phyloP scores from a whole-genome alignment of 306 rosid species.

The Vigna radiata region DNA sequence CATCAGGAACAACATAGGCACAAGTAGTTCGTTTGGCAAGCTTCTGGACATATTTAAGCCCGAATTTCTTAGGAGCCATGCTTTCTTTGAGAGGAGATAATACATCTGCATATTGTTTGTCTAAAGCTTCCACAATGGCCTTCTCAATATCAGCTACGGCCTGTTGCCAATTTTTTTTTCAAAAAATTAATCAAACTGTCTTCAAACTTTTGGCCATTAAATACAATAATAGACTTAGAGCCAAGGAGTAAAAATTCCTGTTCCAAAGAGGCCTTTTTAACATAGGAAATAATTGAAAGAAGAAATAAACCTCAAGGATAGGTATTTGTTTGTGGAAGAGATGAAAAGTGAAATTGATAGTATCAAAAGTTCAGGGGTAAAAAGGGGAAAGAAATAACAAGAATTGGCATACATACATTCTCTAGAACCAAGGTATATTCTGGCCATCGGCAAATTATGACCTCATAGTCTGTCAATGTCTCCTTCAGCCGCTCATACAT shows the following conservation, averaged over 20 bases:
- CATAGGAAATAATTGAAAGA: neutral
- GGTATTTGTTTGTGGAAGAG: neutral
- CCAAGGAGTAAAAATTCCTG: constrained; percentile 13
- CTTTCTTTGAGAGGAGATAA: constrained; percentile 88
- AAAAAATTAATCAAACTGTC: constrained; percentile 1
- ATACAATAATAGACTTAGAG: neutral
- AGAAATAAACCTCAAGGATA: neutral
- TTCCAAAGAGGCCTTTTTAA: neutral
- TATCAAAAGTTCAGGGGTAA: constrained; percentile 10
- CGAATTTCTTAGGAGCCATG: constrained; percentile 89
- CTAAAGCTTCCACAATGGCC: constrained; percentile 88
- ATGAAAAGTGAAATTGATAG: constrained; percentile 29
- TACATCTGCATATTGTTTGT: constrained; percentile 94
- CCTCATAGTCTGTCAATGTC: constrained; percentile 84
- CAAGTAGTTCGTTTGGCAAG: constrained; percentile 79
- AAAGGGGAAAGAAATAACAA: constrained; percentile 5
- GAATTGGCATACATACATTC: constrained; percentile 77
- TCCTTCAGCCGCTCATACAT: constrained; percentile 92
- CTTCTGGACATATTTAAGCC: constrained; percentile 94
- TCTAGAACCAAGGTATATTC: constrained; percentile 84
- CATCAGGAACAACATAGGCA: constrained; percentile 80
- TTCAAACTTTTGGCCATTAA: neutral
- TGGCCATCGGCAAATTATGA: constrained; percentile 98
- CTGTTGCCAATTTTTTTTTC: constrained; percentile 49
- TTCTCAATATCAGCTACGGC: constrained; percentile 92